Base-by-base conservation (phyloP, 1,139 yeast species). In the Taphrina sp. region DNA sequence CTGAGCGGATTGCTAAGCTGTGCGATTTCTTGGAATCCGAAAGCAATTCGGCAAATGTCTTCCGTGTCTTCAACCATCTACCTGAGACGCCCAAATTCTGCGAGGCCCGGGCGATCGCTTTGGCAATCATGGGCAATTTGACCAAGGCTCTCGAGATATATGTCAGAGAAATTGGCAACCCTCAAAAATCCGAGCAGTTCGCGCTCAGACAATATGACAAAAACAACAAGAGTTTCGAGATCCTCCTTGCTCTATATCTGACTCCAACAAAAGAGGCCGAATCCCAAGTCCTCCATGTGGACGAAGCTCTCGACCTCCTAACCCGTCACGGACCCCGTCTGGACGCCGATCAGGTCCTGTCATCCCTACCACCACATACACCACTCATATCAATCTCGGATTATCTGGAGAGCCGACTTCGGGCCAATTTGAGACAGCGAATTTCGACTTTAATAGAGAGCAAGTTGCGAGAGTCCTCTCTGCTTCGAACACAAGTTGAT, bases 101-200 rank as follows among this genome's bases (percentile, higher is more conserved):
- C 23, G 70, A 70, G 14, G 65, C 85, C 47, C 76, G 81, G 39
- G 80, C 87, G 0, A 75, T 79, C 49, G 77, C 90, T 1, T 74
- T 83, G 57, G 76, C 77, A 39, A 75, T 79, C 60, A 67, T 85
- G 43, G 83, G 81, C 1, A 80, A 80, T 58, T 88, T 87, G 64
- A 76, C 76, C 12, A 77, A 80, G 51, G 83, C 90, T 0, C 72
- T 92, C 24, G 79, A 79, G 60, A 78, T 87, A 1, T 74, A 82
- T 43, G 81, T 79, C 56, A 75, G 76, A 57, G 81, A 82, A 39
- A 69, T 88, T 46, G 70, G 77, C 12, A 85, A 84, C 64, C 75
- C 79, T 57, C 71, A 71, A 22, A 72, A 74, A 16, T 85, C 95
- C 0, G 76, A 84, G 61, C 69, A 72, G 19, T 46, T 86, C 65